Conservation (phyloP, 805 yeast species). For the Pichia californica region DNA sequence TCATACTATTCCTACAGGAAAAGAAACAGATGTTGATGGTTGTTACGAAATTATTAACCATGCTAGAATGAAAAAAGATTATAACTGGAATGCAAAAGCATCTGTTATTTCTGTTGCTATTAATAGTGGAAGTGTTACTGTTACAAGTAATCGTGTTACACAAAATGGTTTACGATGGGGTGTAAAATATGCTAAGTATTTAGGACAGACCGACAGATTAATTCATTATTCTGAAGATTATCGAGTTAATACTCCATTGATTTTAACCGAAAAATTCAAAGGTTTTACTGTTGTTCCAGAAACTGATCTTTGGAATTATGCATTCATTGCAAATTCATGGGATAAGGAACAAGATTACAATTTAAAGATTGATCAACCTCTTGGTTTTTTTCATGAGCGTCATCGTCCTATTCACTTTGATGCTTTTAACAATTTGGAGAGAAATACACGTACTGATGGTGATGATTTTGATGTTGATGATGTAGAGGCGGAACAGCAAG, state of each 20-base stretch:
- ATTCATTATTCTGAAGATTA: slow-evolving; percentile 60
- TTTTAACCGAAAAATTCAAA: slow-evolving; percentile 64
- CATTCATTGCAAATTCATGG: slow-evolving; percentile 85
- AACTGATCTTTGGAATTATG: slow-evolving; percentile 81
- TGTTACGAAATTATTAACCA: slow-evolving; percentile 68
- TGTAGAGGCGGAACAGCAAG: slow-evolving; percentile 12
- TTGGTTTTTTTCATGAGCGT: slow-evolving; percentile 73
- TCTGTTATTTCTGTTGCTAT: slow-evolving; percentile 62
- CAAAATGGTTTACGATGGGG: slow-evolving; percentile 81
- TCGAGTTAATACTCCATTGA: slow-evolving; percentile 57
- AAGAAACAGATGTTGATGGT: slow-evolving; percentile 43
- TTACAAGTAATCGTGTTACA: slow-evolving; percentile 57
- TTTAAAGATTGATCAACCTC: slow-evolving; percentile 71
- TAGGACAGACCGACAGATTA: slow-evolving; percentile 56
- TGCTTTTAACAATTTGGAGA: slow-evolving; percentile 59
- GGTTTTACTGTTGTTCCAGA: slow-evolving; percentile 88
- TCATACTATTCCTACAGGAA: slow-evolving; percentile 76
- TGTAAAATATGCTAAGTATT: slow-evolving; percentile 44
- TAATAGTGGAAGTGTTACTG: slow-evolving; percentile 78
- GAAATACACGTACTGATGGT: not conserved
- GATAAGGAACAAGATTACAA: slow-evolving; percentile 51
- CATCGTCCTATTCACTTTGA: slow-evolving; percentile 89
- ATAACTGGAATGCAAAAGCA: slow-evolving; percentile 37
- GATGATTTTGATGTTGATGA: slow-evolving; percentile 21
- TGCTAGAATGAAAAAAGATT: slow-evolving; percentile 33